Conservation (phyloP, 441 rosid species). For the Erodium texanum region DNA sequence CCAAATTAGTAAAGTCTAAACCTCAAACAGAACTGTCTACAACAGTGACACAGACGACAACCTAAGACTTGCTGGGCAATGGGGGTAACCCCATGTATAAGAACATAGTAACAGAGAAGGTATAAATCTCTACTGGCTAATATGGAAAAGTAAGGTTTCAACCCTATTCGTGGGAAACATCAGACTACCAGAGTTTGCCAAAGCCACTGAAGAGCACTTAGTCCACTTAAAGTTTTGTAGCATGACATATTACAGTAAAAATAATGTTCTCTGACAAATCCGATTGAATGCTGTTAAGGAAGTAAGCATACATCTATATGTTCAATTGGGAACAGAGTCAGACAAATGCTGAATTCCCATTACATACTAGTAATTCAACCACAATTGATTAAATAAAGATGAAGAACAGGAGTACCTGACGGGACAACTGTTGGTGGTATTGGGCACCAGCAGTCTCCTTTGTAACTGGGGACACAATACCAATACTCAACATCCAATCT, state of each 20-base stretch:
- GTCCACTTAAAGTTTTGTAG: background rate
- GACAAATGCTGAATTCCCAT: too few relatives aligned
- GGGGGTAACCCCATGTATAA: background rate
- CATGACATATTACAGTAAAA: too few relatives aligned
- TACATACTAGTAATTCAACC: too few relatives aligned
- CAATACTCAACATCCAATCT: slow-evolving; percentile 88
- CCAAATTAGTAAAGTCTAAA: background rate
- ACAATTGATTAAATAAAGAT: background rate
- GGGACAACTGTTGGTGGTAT: slow-evolving; percentile 80
- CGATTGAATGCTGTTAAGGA: background rate
- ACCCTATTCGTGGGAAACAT: background rate
- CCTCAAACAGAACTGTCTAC: background rate
- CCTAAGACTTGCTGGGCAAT: background rate
- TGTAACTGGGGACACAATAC: slow-evolving; percentile 90
- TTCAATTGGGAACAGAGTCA: background rate
- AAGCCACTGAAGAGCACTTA: background rate
- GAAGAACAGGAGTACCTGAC: slow-evolving; percentile 54
- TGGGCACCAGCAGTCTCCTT: slow-evolving; percentile 90
- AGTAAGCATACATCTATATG: background rate
- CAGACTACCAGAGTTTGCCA: background rate
- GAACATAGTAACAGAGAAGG: background rate
- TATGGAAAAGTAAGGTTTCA: background rate
- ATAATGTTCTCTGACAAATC: background rate
- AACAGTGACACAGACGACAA: background rate
- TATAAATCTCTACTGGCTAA: background rate